These are phyloP conservation scores for Auriscalpium microsporum DNA, from an alignment of 768 basidiomycete species.

Conservation along the genomic window DNA sequence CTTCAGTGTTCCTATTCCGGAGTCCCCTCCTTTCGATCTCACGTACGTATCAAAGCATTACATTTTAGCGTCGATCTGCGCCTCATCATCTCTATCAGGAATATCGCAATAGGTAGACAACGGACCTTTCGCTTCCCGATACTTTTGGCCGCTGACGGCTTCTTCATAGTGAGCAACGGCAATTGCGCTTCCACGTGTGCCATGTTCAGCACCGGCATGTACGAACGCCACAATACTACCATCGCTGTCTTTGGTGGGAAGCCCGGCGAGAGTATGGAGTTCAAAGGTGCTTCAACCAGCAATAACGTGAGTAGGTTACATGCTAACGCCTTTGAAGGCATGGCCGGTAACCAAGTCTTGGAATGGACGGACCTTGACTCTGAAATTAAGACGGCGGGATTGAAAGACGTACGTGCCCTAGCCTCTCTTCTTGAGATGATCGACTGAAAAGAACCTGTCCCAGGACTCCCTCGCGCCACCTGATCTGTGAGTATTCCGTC, in stretches of 20 bases:
- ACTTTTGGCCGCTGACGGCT: not conserved
- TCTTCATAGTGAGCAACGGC: constrained; percentile 8
- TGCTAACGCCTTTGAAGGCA: constrained; percentile 27
- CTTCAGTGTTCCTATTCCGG: not conserved
- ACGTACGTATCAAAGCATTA: not conserved
- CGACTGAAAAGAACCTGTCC: not conserved
- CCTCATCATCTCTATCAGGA: not conserved
- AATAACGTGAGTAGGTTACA: constrained; percentile 19
- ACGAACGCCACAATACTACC: constrained; percentile 38
- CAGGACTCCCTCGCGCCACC: constrained; percentile 31
- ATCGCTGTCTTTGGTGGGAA: constrained; percentile 46
- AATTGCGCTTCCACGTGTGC: constrained; percentile 49
- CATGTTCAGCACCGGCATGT: constrained; percentile 48
- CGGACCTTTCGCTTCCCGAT: not conserved
- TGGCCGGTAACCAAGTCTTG: constrained; percentile 26
- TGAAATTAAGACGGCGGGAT: constrained; percentile 24
- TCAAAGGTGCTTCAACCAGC: constrained; percentile 27
- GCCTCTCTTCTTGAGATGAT: not conserved
- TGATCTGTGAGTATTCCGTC: constrained; percentile 24
- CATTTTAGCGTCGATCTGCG: not conserved
- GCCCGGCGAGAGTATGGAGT: constrained; percentile 36
- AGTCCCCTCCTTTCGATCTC: constrained; percentile 8
- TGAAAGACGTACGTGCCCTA: constrained; percentile 22
- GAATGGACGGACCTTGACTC: constrained; percentile 24
- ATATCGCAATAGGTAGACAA: constrained; percentile 6